Conservation (phyloP, 2,329 filamentous ascomycete species). For the Elsinoe fawcettii region DNA sequence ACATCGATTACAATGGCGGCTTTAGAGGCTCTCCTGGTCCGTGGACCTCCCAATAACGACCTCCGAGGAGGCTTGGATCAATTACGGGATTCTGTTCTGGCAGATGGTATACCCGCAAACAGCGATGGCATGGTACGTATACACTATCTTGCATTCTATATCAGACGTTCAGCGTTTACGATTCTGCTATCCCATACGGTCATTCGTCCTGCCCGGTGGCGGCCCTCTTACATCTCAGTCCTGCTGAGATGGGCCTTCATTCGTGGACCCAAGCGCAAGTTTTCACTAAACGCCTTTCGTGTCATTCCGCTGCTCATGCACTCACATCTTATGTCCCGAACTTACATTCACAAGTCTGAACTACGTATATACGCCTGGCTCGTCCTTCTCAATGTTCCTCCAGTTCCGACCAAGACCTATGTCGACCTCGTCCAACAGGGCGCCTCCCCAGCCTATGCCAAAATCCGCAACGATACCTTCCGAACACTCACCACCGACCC, state of each 20-base stretch:
- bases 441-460: slow-evolving; percentile 87
- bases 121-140: slow-evolving; percentile 66
- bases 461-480: slow-evolving; percentile 98
- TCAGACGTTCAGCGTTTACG: no score
- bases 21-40: slow-evolving; percentile 71
- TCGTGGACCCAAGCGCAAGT: no score
- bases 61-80: slow-evolving; percentile 59
- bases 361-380: slow-evolving; percentile 95
- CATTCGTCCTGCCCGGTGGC: no score
- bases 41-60: slow-evolving; percentile 69
- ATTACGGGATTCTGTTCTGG: slow-evolving; percentile 63
- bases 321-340: neutral
- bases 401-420: slow-evolving; percentile 80
- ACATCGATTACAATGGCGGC: slow-evolving; percentile 24
- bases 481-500: slow-evolving; percentile 93
- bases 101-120: slow-evolving; percentile 68
- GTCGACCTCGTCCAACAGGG: slow-evolving; percentile 85
- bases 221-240: no score
- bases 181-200: no score
- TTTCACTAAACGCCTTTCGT: no score
- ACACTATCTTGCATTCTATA: neutral
- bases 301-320: neutral
- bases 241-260: no score
- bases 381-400: slow-evolving; percentile 78
- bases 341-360: slow-evolving; percentile 58